These are phyloP conservation scores for Ophiocordyceps camponoti-floridani DNA, from an alignment of 2,329 filamentous ascomycete genomes.

Conservation along the genomic window DNA sequence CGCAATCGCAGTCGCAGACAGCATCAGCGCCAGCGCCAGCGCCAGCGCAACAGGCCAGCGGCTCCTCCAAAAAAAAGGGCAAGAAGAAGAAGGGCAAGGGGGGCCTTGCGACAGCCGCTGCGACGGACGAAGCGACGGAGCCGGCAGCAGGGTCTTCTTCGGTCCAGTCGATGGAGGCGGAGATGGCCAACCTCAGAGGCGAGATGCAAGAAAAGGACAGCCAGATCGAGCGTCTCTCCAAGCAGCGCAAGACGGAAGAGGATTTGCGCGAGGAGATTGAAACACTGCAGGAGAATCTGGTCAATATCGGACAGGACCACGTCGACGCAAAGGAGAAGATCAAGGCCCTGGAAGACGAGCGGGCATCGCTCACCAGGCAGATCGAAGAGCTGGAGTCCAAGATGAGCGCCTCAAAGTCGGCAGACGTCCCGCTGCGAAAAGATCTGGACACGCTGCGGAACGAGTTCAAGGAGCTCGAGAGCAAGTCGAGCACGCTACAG, in stretches of 20 bases:
- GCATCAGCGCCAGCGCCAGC: constrained; percentile 5
- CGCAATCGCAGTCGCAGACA: constrained; percentile 1
- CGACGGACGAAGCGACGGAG: constrained; percentile 16
- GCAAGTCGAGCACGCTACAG: constrained; percentile 51
- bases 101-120: constrained; percentile 24
- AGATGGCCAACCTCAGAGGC: constrained; percentile 31
- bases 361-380: constrained; percentile 39
- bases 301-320: constrained; percentile 65
- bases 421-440: constrained; percentile 34
- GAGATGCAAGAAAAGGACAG: constrained; percentile 47
- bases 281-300: constrained; percentile 59
- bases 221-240: constrained; percentile 53
- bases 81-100: constrained; percentile 85
- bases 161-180: constrained; percentile 21
- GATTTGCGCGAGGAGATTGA: constrained; percentile 75
- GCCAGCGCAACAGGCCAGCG: constrained; percentile 6
- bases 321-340: constrained; percentile 66
- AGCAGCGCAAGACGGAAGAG: constrained; percentile 58
- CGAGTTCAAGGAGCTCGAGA: constrained; percentile 50
- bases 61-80: constrained; percentile 42
- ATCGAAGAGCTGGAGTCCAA: constrained; percentile 57
- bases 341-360: constrained; percentile 54
- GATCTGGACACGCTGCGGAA: constrained; percentile 39
- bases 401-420: constrained; percentile 24
- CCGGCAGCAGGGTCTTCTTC: not conserved